Evolutionary conservation across 202 grass and related monocot species (phyloP).

Genomic region (Digitaria exilis): DNA sequence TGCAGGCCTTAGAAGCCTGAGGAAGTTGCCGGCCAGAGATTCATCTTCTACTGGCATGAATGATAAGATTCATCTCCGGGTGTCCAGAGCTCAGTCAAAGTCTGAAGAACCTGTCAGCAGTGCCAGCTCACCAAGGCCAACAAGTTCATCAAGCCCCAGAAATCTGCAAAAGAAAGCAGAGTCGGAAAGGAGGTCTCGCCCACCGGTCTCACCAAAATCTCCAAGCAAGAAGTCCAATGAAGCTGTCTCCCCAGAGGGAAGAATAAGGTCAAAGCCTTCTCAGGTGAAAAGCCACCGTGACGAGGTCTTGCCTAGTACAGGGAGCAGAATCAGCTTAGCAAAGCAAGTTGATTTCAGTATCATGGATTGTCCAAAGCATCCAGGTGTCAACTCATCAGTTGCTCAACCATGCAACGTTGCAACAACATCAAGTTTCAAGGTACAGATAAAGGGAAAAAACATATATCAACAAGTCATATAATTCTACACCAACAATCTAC

Average conservation of each 20-base stretch:
- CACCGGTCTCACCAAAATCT: conserved; percentile 59
- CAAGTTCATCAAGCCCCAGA: conserved; percentile 64
- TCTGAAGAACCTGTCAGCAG: conserved; percentile 42
- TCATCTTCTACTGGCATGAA: conserved; percentile 25
- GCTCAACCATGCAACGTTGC: conserved; percentile 38
- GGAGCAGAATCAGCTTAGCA: conserved; percentile 40
- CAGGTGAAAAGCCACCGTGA: conserved; percentile 47
- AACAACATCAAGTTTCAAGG: conserved; percentile 51
- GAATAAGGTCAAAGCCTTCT: conserved; percentile 56
- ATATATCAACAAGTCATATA: not conserved
- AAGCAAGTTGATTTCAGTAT: conserved; percentile 51
- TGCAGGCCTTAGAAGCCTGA: conserved; percentile 55
- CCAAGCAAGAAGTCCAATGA: conserved; percentile 62
- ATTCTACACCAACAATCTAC: not conserved
- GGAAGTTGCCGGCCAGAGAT: conserved; percentile 46
- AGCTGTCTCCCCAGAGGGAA: conserved; percentile 75
- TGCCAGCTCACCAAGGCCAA: conserved; percentile 55
- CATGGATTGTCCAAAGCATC: conserved; percentile 39
- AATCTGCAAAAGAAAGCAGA: conserved; percentile 62
- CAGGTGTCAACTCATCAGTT: conserved; percentile 35
- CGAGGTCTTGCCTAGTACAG: conserved; percentile 39
- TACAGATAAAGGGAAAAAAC: conserved; percentile 30
- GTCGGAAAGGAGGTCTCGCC: conserved; percentile 56
- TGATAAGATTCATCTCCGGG: conserved; percentile 45
- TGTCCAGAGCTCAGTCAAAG: conserved; percentile 40